Evolutionary conservation across 768 basidiomycete genomes (phyloP), one percentile per base, ranked within the genome.

Genomic region (Amanita thiersii): DNA sequence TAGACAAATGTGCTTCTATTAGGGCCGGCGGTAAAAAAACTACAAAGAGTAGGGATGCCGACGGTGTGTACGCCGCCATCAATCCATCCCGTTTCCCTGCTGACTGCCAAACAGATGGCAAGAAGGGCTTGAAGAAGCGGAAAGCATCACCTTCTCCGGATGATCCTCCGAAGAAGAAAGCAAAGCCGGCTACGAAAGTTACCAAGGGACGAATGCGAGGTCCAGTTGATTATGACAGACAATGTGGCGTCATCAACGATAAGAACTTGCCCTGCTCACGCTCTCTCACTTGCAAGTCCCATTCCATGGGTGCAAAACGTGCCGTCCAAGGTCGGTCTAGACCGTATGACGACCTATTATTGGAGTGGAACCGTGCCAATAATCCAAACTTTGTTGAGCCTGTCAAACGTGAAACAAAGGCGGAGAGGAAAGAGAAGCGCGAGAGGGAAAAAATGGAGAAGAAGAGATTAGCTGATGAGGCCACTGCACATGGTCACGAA

Each of bases 221-320:
- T 1, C 91, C 92, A 3, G 78, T 94, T 37, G 85, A 97, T 61
- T 79, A 81, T 49, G 89, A 96, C 65, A 81, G 76, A 43, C 92
- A 96, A 50, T 98, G 94, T 52, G 92, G 94, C 38, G 94, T 98
- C 26, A 94, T 96, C 58, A 97, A 94, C 63, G 92, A 94, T 64
- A 96, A 96, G 60, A 75, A 75, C 32, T 65, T 90, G 5, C 91
- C 89, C 0, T 99, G 94, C 56, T 90, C 91, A 9, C 86, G 94
- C 19, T 91, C 91, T 5, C 73, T 99, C 26, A 97, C 94, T 0
- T 99, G 94, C 69, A 99, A 99, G 62, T 90, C 94, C 4, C 94
- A 99, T 57, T 85, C 89, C 2, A 94, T 99, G 83, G 90, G 90
- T 10, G 86, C 90, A 8, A 99, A 99, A 61, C 85, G 94, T 12